Conservation (phyloP, 768 basidiomycete genomes). For the Pisolithus albus region DNA sequence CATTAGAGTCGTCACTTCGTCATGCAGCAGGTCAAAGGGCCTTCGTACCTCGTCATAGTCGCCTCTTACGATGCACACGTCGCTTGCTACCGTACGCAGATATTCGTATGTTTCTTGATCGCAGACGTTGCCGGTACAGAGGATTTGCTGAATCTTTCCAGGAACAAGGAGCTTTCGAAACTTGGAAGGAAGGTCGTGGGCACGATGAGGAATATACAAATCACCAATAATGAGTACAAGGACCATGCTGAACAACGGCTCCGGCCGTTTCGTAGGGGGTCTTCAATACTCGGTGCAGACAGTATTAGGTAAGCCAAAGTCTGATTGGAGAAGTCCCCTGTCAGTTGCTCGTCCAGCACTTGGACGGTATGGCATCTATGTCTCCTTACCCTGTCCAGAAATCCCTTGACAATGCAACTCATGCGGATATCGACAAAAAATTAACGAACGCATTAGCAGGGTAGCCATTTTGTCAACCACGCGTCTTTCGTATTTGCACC, state of each 20-base stretch:
- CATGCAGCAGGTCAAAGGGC: not conserved
- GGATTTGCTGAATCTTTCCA: conserved; percentile 96
- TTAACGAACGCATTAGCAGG: no score
- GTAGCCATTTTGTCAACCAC: no score
- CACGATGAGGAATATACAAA: conserved; percentile 88
- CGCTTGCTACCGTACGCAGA: conserved; percentile 86
- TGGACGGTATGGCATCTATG: no score
- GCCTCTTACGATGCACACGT: conserved; percentile 86
- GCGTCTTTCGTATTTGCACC: no score
- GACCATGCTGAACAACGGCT: conserved; percentile 35
- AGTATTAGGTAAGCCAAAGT: conserved; percentile 22
- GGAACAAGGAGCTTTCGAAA: conserved; percentile 95
- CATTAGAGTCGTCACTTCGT: not conserved
- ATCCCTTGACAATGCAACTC: no score
- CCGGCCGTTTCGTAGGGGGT: not conserved
- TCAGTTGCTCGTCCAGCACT: no score
- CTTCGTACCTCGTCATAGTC: conserved; percentile 87
- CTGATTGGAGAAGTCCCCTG: not conserved
- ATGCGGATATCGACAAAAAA: no score
- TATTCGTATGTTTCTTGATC: conserved; percentile 98
- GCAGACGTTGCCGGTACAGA: conserved; percentile 96
- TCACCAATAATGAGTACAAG: conserved; percentile 97
- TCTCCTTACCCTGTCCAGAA: no score
- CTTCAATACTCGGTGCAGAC: not conserved
- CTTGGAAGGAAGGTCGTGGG: conserved; percentile 87